Percentiles rank a stretch among this genome's conserved stretches.
Evolutionary conservation across 2,329 filamentous ascomycete genomes (phyloP).

Genomic region (Aspergillus clavatus): DNA sequence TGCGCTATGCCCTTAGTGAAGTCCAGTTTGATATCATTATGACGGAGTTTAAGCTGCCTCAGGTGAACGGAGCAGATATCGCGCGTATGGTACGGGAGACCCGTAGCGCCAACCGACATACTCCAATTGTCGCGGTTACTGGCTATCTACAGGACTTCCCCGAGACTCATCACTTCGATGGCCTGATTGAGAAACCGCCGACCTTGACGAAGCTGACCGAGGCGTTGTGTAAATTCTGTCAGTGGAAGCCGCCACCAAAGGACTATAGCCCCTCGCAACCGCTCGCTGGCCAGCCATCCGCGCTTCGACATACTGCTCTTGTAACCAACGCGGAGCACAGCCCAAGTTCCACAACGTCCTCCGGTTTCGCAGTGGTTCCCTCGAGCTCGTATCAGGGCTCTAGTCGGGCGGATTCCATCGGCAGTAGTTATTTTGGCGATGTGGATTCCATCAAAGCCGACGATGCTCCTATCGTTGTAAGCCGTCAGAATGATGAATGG

Average conservation of each 20-base stretch:
- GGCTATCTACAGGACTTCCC: conserved; percentile 97
- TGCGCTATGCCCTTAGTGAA: conserved; percentile 90
- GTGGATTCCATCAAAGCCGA: conserved; percentile 73
- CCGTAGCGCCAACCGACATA: conserved; percentile 89
- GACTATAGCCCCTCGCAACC: conserved; percentile 49
- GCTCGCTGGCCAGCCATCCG: conserved; percentile 57
- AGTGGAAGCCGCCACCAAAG: conserved; percentile 79
- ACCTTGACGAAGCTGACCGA: conserved; percentile 88
- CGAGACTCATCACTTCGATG: conserved; percentile 92
- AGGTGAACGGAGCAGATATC: conserved; percentile 91
- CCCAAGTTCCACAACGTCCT: conserved; percentile 74
- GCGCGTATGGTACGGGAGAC: conserved; percentile 97
- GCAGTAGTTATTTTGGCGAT: conserved; percentile 77
- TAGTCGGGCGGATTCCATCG: conserved; percentile 82
- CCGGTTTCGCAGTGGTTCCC: conserved; percentile 63
- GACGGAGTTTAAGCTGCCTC: conserved; percentile 92
- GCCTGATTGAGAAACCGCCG: conserved; percentile 92
- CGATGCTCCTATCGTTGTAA: conserved; percentile 70
- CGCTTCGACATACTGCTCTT: conserved; percentile 59
- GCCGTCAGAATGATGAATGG: conserved; percentile 73
- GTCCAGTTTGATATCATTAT: conserved; percentile 99
- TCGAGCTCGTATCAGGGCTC: conserved; percentile 72
- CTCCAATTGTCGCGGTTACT: conserved; percentile 92
- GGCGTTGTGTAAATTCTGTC: conserved; percentile 78
- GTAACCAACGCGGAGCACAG: conserved; percentile 64